Evolutionary conservation across 1,284 basidiomycete genomes (phyloP).

Genomic region (Fomitopsis pinicola): DNA sequence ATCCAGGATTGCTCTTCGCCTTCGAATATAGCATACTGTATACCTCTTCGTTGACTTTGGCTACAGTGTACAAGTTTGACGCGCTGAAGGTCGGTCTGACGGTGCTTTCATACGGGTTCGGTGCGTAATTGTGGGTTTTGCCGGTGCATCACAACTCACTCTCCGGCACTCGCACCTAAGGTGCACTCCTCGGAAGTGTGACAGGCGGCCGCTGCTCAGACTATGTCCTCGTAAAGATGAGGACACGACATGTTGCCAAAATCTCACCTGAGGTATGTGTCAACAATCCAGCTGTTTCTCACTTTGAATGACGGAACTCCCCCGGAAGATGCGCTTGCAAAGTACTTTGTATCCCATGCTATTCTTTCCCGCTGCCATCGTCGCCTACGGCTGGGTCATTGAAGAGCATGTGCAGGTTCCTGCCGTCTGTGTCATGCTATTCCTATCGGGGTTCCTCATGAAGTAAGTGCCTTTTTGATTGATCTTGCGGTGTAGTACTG

Average conservation of each 20-base stretch:
- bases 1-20: too few species aligned
- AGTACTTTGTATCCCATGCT: constrained; percentile 54
- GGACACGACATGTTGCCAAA: constrained; percentile 53
- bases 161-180: constrained; percentile 25
- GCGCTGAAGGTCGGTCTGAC: constrained; percentile 73
- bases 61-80: constrained; percentile 59
- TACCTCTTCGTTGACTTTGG: constrained; percentile 68
- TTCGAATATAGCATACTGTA: constrained; percentile 69
- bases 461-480: constrained; percentile 39
- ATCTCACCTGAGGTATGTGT: too few species aligned
- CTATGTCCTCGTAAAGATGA: constrained; percentile 50
- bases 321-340: constrained; percentile 63
- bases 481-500: background rate
- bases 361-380: constrained; percentile 53
- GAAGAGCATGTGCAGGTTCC: constrained; percentile 61
- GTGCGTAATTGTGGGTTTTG: constrained; percentile 30
- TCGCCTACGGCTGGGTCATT: constrained; percentile 77
- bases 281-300: constrained; percentile 34
- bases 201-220: constrained; percentile 81
- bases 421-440: constrained; percentile 58
- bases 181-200: constrained; percentile 66
- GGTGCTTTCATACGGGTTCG: constrained; percentile 68
- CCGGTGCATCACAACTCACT: background rate
- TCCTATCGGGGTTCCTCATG: constrained; percentile 63
- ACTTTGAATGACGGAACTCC: background rate